These are phyloP conservation scores for Acer yangbiense DNA, from an alignment of 345 rosid genomes.

Conservation along the genomic window DNA sequence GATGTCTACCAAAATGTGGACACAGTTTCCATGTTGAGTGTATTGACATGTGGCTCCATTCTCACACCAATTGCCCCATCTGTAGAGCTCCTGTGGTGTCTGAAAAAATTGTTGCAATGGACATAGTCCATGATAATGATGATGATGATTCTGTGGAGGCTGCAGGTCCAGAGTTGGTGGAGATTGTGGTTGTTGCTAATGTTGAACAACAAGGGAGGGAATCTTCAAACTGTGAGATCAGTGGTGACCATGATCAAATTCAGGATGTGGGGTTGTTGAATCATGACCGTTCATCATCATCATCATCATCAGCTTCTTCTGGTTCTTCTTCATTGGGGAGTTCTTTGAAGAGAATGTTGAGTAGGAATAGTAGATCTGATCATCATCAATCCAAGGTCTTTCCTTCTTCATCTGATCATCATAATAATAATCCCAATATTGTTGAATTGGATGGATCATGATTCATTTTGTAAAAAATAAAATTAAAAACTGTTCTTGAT, in stretches of 20 bases:
- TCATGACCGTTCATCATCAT: constrained; percentile 1
- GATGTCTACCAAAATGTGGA: constrained; percentile 59
- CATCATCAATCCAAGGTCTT: constrained; percentile 37
- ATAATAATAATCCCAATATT: not conserved
- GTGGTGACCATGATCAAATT: not conserved
- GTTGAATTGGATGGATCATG: constrained; percentile 20
- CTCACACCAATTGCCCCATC: constrained; percentile 71
- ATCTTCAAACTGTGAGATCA: constrained; percentile 21
- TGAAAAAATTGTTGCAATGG: constrained; percentile 15
- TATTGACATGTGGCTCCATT: constrained; percentile 79
- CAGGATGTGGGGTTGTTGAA: constrained; percentile 26
- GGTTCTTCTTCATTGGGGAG: constrained; percentile 38
- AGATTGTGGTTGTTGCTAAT: constrained; percentile 16
- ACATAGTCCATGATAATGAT: not conserved
- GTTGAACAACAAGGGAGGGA: constrained; percentile 11
- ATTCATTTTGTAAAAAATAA: constrained; percentile 1
- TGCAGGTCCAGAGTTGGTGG: constrained; percentile 18
- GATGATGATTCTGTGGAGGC: constrained; percentile 23
- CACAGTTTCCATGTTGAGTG: constrained; percentile 82
- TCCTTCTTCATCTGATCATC: constrained; percentile 37
- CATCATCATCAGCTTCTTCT: constrained; percentile 5
- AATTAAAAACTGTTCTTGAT: not conserved
- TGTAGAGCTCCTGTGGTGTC: constrained; percentile 53
- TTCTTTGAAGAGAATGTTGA: constrained; percentile 71
- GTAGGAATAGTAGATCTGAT: constrained; percentile 58